Evolutionary conservation across 495 filamentous ascomycete species (phyloP).

Genomic region (Aspergillus taichungensis): DNA sequence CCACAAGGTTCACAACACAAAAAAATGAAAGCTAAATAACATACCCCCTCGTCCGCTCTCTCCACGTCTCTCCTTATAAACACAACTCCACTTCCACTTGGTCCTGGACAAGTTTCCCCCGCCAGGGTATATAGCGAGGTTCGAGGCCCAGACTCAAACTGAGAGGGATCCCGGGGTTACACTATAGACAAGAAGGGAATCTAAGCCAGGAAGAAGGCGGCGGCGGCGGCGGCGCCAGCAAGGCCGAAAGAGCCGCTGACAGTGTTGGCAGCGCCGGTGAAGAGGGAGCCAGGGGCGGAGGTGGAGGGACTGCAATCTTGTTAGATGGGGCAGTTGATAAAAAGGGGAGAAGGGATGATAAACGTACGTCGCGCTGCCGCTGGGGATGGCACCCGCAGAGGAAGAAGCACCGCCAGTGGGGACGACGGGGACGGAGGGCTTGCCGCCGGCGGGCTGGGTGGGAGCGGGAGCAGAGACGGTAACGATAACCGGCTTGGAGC

Average conservation of each 20-base stretch:
- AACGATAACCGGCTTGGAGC: constrained; percentile 28
- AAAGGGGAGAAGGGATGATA: background rate
- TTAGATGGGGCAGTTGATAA: no score
- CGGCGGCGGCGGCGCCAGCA: constrained; percentile 40
- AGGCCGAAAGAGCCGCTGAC: constrained; percentile 40
- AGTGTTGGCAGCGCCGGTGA: constrained; percentile 41
- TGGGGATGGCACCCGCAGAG: constrained; percentile 7
- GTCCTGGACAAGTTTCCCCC: constrained; percentile 9
- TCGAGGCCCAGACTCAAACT: constrained; percentile 7
- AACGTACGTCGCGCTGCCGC: constrained; percentile 22
- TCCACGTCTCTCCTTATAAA: no score
- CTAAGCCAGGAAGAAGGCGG: constrained; percentile 48
- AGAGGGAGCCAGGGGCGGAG: constrained; percentile 28
- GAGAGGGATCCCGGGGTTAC: constrained; percentile 11
- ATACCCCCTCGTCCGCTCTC: background rate
- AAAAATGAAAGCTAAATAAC: constrained; percentile 8
- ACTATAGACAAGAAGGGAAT: constrained; percentile 26
- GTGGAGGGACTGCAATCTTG: constrained; percentile 20
- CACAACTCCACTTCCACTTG: constrained; percentile 6
- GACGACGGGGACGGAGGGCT: constrained; percentile 21
- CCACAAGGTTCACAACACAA: constrained; percentile 1
- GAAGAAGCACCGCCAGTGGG: constrained; percentile 11
- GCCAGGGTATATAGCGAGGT: constrained; percentile 1
- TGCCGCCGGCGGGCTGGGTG: constrained; percentile 14
- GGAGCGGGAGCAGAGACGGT: constrained; percentile 12